Percentiles rank a stretch among this genome's conserved stretches.
These are phyloP conservation scores for Phytophthora cactorum DNA, from an alignment of 352 stramenopile species.

Conservation along the genomic window DNA sequence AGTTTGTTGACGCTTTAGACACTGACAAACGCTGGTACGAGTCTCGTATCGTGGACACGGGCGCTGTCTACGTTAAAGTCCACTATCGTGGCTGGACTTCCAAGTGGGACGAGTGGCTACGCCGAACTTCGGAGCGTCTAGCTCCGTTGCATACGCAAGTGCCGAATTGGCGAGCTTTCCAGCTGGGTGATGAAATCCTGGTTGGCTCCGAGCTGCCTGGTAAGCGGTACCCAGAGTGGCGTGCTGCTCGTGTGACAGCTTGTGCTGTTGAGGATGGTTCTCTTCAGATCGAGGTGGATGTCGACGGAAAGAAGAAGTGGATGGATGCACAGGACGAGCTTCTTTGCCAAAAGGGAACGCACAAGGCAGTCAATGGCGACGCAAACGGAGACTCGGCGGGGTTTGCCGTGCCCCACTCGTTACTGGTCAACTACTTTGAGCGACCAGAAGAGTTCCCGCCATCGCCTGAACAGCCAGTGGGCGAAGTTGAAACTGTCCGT, in stretches of 20 bases:
- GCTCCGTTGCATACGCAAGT: slow-evolving; percentile 90
- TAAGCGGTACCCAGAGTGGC: slow-evolving; percentile 68
- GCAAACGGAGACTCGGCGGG: slow-evolving; percentile 4
- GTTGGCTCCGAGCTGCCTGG: slow-evolving; percentile 45
- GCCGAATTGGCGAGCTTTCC: slow-evolving; percentile 70
- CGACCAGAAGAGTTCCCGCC: slow-evolving; percentile 7
- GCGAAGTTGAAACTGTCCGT: slow-evolving; percentile 16
- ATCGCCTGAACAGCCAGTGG: background rate
- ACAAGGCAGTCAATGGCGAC: slow-evolving; percentile 56
- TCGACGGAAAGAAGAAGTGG: slow-evolving; percentile 59
- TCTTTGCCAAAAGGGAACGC: slow-evolving; percentile 61
- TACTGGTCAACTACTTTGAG: slow-evolving; percentile 30
- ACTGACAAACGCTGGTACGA: slow-evolving; percentile 82
- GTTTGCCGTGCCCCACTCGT: slow-evolving; percentile 7
- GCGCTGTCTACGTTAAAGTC: slow-evolving; percentile 81
- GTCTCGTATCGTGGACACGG: slow-evolving; percentile 58
- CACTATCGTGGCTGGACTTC: slow-evolving; percentile 97
- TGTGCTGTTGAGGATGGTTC: slow-evolving; percentile 28
- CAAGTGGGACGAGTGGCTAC: slow-evolving; percentile 97
- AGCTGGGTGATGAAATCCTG: slow-evolving; percentile 59
- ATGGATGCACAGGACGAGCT: slow-evolving; percentile 72
- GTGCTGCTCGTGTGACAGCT: slow-evolving; percentile 47
- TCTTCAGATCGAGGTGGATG: slow-evolving; percentile 54
- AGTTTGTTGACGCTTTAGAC: slow-evolving; percentile 77
- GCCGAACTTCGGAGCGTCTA: slow-evolving; percentile 87